Evolutionary conservation across 768 basidiomycete species (phyloP), one percentile per base, ranked within the genome.

Genomic region (Russula dissimulans): DNA sequence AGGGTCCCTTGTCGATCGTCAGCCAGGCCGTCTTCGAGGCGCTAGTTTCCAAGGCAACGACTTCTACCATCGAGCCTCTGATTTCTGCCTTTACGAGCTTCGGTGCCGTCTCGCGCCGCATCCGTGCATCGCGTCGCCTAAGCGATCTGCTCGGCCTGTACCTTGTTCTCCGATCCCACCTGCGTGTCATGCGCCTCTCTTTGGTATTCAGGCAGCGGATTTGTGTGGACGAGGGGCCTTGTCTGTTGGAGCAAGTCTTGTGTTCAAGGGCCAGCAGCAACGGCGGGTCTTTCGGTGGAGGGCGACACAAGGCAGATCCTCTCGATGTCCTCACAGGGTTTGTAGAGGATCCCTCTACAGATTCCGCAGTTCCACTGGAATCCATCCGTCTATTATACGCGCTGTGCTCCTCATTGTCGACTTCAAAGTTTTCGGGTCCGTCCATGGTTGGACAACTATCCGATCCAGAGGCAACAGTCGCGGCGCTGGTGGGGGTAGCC

Each of bases 11-110:
- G 66, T 73, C 79, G 0, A 69, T 75, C 8, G 72, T 90, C 54
- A 81, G 85, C 65, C 81, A 81, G 62, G 76, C 81, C 0, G 77
- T 94, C 44, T 77, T 82, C 3, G 89, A 93, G 60, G 78, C 81
- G 0, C 78, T 95, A 52, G 75, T 97, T 15, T 79, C 80, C 71
- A 84, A 85, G 63, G 86, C 90, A 1, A 85, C 88, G 6, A 83
- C 84, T 2, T 86, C 90, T 0, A 87, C 88, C 1, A 86, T 95
- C 64, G 85, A 83, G 59, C 93, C 94, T 0, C 75, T 95, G 34
- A 79, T 94, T 50, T 80, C 86, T 0, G 78, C 83, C 36, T 78
- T 97, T 59, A 80, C 83, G 11, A 76, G 81, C 0, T 86, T 84
- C 12, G 76, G 77, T 9, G 78, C 81, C 22, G 74, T 88, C 46